Conservation (phyloP, 306 rosid species). For the Vigna trinervia region DNA sequence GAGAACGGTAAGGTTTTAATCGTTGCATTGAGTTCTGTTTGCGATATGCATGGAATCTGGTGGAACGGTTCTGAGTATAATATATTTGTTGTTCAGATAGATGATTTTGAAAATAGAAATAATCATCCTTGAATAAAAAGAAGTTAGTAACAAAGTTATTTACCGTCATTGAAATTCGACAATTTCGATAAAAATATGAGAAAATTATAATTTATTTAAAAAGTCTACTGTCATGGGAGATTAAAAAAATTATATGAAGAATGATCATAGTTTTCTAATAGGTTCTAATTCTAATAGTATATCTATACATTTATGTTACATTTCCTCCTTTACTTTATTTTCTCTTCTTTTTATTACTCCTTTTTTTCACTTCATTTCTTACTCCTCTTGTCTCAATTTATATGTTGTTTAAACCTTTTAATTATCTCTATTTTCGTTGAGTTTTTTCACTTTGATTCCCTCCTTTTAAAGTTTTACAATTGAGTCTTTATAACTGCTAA, state of each 20-base stretch:
- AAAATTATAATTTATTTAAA: not conserved
- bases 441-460: no score
- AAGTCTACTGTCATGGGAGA: not conserved
- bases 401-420: not conserved
- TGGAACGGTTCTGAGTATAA: not conserved
- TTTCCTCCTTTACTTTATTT: not conserved
- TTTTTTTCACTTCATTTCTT: not conserved
- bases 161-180: not conserved
- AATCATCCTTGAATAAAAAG: not conserved
- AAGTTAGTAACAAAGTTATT: not conserved
- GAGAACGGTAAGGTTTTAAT: not conserved
- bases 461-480: no score
- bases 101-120: not conserved
- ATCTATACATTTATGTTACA: not conserved
- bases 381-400: not conserved
- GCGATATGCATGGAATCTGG: not conserved
- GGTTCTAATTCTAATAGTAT: not conserved
- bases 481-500: no score
- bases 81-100: not conserved
- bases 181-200: not conserved
- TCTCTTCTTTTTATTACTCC: not conserved
- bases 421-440: no score
- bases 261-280: not conserved
- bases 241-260: not conserved
- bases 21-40: not conserved